Evolutionary conservation across 805 yeast genomes (phyloP), one percentile per base, ranked within the genome.

Genomic region (Ascoidea rubescens): DNA sequence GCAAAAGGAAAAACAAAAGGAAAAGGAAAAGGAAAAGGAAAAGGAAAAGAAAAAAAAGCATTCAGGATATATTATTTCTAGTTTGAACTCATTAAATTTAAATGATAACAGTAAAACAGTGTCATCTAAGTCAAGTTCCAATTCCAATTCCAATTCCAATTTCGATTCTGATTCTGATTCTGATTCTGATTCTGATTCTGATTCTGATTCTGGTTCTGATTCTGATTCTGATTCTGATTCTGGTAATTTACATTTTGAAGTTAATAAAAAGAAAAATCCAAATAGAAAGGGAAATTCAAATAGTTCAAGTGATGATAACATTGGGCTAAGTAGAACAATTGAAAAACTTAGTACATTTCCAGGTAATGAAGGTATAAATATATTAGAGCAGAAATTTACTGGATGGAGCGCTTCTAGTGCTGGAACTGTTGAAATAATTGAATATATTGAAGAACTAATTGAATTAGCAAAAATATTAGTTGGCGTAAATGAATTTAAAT

Each of bases 401-500:
- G 67, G 74, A 52, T 76, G 80, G 80, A 75, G 73, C 57, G 80
- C 80, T 1, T 63, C 76, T 1, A 70, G 71, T 53, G 70, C 75
- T 2, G 77, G 78, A 0, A 59, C 71, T 2, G 78, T 73, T 54
- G 79, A 76, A 55, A 65, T 76, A 43, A 73, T 75, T 47, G 75
- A 71, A 49, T 75, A 73, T 55, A 65, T 72, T 31, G 80, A 76
- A 54, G 78, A 73, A 55, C 59, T 76, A 10, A 53, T 71, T 5
- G 68, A 65, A 48, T 54, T 75, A 33, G 64, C 72, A 0, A 72
- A 70, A 53, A 57, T 70, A 4, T 58, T 75, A 4, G 75, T 73
- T 31, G 80, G 80, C 31, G 74, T 71, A 8, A 68, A 71, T 53
- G 73, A 70, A 56, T 75, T 75, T 58, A 72, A 72, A 56, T 74